Base-by-base conservation (phyloP, 108 stramenopile genomes). In the Epipyxis sp. region DNA sequence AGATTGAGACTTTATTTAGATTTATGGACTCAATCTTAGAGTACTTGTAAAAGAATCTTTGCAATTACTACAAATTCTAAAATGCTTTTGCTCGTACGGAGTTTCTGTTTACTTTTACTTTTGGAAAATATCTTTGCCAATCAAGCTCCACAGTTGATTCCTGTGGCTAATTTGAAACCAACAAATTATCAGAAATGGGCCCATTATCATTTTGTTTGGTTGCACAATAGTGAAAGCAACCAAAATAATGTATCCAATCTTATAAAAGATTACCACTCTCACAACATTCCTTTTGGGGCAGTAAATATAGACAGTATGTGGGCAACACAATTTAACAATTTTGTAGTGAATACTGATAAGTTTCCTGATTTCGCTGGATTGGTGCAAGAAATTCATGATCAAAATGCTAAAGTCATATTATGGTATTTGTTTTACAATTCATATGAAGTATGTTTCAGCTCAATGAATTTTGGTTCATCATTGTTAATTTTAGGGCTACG, bases 251-350 rank as follows among this genome's bases (percentile, higher is more conserved):
- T 78, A 1, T 27, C 3, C 34, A 62, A 59, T 1, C 65, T 61
- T 20, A 32, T 67, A 1, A 1, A 78, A 6, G 62, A 27, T 6
- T 78, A 67, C 37, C 10, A 16, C 30, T 25, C 1, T 20, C 54
- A 78, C 37, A 32, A 65, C 1, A 78, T 78, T 61, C 59, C 78
- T 42, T 13, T 80, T 50, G 80, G 80, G 3, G 80, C 80, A n/a
- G 54, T 80, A 13, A 42, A 80, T 59, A 80, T 80, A 25, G 80
- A 80, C 61, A 40, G 37, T 30, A 62, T 25, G 59, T 80, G 80
- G 80, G 13, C 59, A 6, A 80, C 74, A 1, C 69, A 72, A 25
- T 34, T n/a, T 57, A 80, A 80, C 30, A 76, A 80, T 54, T 80
- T 80, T 58, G 69, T 50, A 2, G 27, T 65, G 46, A 59, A 80